A percentile compares a stretch with the other conserved stretches of the same genome.
Conservation (phyloP, 2,329 filamentous ascomycete species). For the Exophiala sideris region DNA sequence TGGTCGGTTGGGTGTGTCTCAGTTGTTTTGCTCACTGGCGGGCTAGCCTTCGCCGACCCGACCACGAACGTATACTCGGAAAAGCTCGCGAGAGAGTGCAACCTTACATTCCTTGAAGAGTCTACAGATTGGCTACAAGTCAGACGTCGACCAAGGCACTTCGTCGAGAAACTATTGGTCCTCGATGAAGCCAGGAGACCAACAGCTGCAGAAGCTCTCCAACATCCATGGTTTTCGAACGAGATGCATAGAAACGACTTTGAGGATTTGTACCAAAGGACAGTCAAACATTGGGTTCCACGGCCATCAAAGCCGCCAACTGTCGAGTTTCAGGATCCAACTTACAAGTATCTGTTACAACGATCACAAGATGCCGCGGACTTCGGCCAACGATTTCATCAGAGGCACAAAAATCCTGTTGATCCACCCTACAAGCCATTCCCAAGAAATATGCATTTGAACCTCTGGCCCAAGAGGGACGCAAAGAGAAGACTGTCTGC, state of each 20-base stretch:
- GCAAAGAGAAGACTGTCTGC: constrained; percentile 8
- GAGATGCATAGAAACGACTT: constrained; percentile 46
- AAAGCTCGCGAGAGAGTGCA: constrained; percentile 36
- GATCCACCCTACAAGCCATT: constrained; percentile 30
- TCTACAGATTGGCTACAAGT: constrained; percentile 43
- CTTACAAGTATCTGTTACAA: constrained; percentile 6
- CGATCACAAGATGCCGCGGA: constrained; percentile 7
- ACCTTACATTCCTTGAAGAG: constrained; percentile 45
- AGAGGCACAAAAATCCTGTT: constrained; percentile 11
- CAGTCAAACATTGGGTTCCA: constrained; percentile 52
- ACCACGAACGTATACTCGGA: constrained; percentile 31
- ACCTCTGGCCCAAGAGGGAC: constrained; percentile 15
- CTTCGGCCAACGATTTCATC: constrained; percentile 11
- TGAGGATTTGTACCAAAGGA: constrained; percentile 48
- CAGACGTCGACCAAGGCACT: constrained; percentile 47
- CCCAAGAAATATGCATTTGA: constrained; percentile 26
- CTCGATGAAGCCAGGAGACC: constrained; percentile 50
- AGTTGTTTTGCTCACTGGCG: constrained; percentile 50
- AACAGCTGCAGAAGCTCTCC: constrained; percentile 52
- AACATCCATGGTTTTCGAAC: constrained; percentile 57
- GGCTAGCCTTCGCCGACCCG: constrained; percentile 45
- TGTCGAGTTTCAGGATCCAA: constrained; percentile 19
- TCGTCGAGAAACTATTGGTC: constrained; percentile 51
- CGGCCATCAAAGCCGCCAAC: constrained; percentile 25
- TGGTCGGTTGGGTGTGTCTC: constrained; percentile 61